A percentile compares a stretch with the other conserved stretches of the same genome.
phyloP scores from a whole-genome alignment of 176 grass and related monocot genomes.

The Hsuehochloa calcarea region DNA sequence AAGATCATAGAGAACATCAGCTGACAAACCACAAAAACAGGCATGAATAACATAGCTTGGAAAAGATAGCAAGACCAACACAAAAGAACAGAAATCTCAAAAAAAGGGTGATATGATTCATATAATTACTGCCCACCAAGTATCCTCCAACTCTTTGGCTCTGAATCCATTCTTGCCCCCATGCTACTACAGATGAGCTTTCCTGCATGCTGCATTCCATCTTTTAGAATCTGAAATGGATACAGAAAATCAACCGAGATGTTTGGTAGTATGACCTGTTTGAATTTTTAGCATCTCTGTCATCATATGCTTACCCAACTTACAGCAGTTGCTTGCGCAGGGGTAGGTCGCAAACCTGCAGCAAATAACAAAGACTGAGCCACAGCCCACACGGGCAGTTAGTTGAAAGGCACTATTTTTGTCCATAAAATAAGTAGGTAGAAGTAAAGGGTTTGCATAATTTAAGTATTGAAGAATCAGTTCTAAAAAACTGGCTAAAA shows the following conservation, averaged over 20 bases:
- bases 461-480: neutral
- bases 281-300: conserved; percentile 24
- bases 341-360: conserved; percentile 89
- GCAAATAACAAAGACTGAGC: conserved; percentile 89
- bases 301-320: conserved; percentile 77
- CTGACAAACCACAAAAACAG: conserved; percentile 41
- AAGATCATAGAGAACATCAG: conserved; percentile 96
- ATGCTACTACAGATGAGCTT: conserved; percentile 95
- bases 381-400: conserved; percentile 56
- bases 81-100: conserved; percentile 2
- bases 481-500: neutral
- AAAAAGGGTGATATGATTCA: neutral
- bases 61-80: neutral
- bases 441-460: neutral
- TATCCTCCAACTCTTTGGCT: conserved; percentile 98
- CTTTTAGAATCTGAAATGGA: conserved; percentile 78
- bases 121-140: conserved; percentile 50
- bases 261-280: neutral
- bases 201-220: conserved; percentile 97
- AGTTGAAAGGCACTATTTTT: conserved; percentile 40
- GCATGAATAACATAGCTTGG: conserved; percentile 3
- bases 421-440: neutral
- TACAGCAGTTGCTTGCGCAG: conserved; percentile 81
- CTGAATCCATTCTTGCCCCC: conserved; percentile 96
- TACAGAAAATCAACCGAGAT: conserved; percentile 34